A percentile compares a stretch with the other conserved stretches of the same genome.
phyloP scores from a whole-genome alignment of 1,284 basidiomycete species.

The Heliocybe sulcata region DNA sequence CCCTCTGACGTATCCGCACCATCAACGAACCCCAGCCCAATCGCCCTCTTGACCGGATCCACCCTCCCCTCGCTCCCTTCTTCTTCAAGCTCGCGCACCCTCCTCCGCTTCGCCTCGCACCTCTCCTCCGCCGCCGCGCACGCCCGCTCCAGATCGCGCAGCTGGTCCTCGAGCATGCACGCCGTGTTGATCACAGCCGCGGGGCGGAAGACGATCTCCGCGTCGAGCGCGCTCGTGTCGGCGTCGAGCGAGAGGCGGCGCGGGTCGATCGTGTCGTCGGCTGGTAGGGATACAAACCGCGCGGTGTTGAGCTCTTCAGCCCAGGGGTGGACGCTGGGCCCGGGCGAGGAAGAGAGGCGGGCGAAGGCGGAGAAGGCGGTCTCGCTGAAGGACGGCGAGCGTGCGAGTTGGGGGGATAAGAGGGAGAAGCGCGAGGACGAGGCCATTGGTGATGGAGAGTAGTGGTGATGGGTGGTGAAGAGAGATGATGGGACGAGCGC shows the following conservation, averaged over 20 bases:
- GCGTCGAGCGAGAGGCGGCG: not conserved
- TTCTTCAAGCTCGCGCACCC: not conserved
- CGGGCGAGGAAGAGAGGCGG: too few relatives aligned
- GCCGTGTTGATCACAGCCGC: not conserved
- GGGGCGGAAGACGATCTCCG: not conserved
- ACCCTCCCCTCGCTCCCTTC: not conserved
- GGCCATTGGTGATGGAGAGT: not conserved
- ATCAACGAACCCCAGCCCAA: not conserved
- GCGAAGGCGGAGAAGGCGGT: not conserved
- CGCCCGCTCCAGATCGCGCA: not conserved
- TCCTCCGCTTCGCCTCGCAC: not conserved
- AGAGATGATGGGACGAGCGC: too few relatives aligned
- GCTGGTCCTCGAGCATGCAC: constrained; percentile 1
- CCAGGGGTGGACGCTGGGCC: too few relatives aligned
- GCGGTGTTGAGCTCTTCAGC: too few relatives aligned
- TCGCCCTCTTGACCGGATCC: not conserved
- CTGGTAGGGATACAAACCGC: not conserved
- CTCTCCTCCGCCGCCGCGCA: not conserved
- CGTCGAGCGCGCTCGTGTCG: not conserved
- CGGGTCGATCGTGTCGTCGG: not conserved
- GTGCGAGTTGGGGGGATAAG: not conserved
- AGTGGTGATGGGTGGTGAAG: too few relatives aligned
- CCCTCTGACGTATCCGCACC: not conserved
- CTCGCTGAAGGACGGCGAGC: not conserved
- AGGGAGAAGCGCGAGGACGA: not conserved